These are phyloP conservation scores for Trypanosoma mega DNA, from an alignment of 208 protist genomes.

Conservation along the genomic window DNA sequence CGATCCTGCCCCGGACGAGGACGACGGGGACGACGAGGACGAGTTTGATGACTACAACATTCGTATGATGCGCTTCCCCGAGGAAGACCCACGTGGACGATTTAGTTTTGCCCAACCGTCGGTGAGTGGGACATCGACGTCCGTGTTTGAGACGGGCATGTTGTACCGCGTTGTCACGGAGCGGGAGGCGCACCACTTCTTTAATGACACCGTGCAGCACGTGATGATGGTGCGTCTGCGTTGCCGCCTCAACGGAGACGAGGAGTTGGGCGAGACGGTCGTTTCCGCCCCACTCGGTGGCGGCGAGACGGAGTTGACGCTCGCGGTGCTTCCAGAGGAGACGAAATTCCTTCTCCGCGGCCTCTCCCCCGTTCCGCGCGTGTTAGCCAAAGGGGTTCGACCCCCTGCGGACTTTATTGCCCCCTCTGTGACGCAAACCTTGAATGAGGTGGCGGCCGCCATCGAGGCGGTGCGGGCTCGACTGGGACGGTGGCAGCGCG, in stretches of 20 bases:
- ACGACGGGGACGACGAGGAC: constrained; percentile 24
- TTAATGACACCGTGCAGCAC: constrained; percentile 32
- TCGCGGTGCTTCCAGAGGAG: constrained; percentile 12
- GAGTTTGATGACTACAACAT: constrained; percentile 62
- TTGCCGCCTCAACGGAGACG: constrained; percentile 21
- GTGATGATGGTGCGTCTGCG: constrained; percentile 22
- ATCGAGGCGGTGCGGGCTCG: constrained; percentile 32
- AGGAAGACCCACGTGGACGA: constrained; percentile 10
- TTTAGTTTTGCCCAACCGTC: constrained; percentile 39
- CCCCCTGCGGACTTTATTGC: constrained; percentile 42
- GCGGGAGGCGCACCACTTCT: constrained; percentile 25
- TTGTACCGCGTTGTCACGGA: constrained; percentile 47
- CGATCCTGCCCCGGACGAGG: neutral
- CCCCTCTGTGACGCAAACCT: constrained; percentile 32
- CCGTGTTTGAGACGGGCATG: constrained; percentile 44
- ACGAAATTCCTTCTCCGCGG: constrained; percentile 43
- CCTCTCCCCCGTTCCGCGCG: constrained; percentile 27
- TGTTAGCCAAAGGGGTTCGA: constrained; percentile 39
- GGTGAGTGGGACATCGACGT: constrained; percentile 27
- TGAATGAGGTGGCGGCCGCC: constrained; percentile 27
- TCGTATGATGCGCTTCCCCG: constrained; percentile 27
- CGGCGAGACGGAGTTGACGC: constrained; percentile 15
- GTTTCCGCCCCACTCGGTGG: neutral
- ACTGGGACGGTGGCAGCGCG: constrained; percentile 35
- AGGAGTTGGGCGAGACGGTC: constrained; percentile 35